Evolutionary conservation across 169 alveolate species (phyloP), one percentile per base, ranked within the genome.

Genomic region (Cryptosporidium viatorum): DNA sequence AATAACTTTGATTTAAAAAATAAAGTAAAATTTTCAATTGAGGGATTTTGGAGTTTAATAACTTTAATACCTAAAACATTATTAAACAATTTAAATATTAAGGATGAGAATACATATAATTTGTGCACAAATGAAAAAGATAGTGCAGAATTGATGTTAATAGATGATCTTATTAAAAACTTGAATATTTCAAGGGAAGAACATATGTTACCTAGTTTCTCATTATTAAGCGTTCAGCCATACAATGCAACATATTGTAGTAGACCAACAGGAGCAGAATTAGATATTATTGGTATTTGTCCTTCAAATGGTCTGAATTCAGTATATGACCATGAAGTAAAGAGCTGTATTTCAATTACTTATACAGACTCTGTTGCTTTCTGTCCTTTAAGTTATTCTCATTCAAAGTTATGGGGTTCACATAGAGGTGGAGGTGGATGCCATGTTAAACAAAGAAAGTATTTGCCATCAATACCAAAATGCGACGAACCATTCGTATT

Each of bases 361-460:
- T 74, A 74, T 74, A 26, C 86, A 12, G 86, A 74, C 39, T 52
- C 86, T 35, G 68, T 41, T 23, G 70, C 86, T 2, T 37, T 33
- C 18, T 74, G 86, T 21, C 86, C 86, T 6, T 50, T 51, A 35
- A 74, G 37, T 16, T 74, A 74, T 51, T 12, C 39, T 35, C 86
- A 74, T 18, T 74, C 86, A 55, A 74, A 59, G 68, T 26, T 74
- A 7, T 52, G 86, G 86, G 86, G 86, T 10, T 52, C 86, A 31
- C 86, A 59, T 59, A 74, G 71, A 55, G 86, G 86, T 33, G 71
- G 71, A 35, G 86, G 86, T 33, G 86, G 86, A 6, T 74, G 86
- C 31, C 86, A 74, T 35, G 69, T 41, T 33, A 74, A 74, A 37
- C 86, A 74, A 74, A 74, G 86, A 58, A 59, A 55, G 31, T 52